phyloP scores from a whole-genome alignment of 164 flowering plant genomes.

The Chimonanthus salicifolius region DNA sequence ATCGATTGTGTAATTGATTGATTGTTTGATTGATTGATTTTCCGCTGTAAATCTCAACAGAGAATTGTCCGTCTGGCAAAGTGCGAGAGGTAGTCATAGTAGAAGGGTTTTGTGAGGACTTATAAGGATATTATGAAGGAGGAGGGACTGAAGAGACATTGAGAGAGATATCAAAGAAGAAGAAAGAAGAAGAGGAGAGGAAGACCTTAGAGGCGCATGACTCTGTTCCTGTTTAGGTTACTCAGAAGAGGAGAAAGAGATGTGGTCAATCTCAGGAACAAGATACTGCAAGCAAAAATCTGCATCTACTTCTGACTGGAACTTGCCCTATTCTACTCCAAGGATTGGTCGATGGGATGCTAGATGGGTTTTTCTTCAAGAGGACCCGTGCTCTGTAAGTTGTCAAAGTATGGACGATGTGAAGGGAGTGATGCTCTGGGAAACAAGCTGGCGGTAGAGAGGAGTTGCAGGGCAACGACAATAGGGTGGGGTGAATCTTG shows the following conservation, averaged over 20 bases:
- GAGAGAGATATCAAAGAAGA: conserved; percentile 68
- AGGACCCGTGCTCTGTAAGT: no score
- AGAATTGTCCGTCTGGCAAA: no score
- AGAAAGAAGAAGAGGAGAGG: conserved; percentile 76
- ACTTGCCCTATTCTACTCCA: conserved; percentile 80
- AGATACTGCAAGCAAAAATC: conserved; percentile 53
- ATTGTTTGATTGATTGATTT: no score
- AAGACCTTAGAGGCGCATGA: conserved; percentile 34
- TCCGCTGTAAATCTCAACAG: no score
- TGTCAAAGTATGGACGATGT: no score
- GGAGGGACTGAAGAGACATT: conserved; percentile 57
- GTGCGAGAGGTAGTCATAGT: no score
- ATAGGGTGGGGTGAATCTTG: no score
- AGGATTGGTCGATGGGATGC: conserved; percentile 97
- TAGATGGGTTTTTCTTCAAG: conserved; percentile 53
- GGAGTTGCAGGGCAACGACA: no score
- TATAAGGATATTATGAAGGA: conserved; percentile 87
- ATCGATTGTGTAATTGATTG: no score
- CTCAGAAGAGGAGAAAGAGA: conserved; percentile 76
- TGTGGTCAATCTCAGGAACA: conserved; percentile 78
- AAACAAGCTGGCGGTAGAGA: no score
- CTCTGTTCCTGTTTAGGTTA: conserved; percentile 20
- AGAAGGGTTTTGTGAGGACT: conserved; percentile 43
- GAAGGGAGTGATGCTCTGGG: no score
- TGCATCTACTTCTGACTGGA: conserved; percentile 70